Base-by-base conservation (phyloP, 2,329 filamentous ascomycete genomes). In the Stemphylium beticola region DNA sequence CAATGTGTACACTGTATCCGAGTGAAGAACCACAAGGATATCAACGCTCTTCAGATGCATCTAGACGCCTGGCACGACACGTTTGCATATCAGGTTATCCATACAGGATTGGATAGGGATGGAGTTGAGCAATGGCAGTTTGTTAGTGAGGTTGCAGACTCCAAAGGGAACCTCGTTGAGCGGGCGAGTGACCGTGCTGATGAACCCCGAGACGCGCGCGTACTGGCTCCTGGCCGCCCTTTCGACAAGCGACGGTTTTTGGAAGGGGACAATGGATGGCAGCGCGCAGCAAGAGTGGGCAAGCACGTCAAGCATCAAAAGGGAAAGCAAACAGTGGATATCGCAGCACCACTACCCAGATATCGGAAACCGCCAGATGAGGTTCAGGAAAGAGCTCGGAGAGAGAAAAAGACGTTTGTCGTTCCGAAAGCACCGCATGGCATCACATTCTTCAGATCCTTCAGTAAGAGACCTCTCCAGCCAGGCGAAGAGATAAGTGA, bases 401-500 rank as follows among this genome's bases (percentile, higher is more conserved):
- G 40, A 20, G 26, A 46, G 3, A 62, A 48, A 18, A 67, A 67
- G 31, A 75, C 63, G 34, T 74, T 73, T 41, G 42, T 48, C 4
- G 75, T 80, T 1, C 79, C 79, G 2, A 55, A 55, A 4, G 69
- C 77, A 0, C 66, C 69, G 0, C 17, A 29, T 1, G 68, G 67
- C 1, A 60, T 78, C 11, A 68, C 64, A 0, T 77, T 79, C 52
- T 80, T 77, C 55, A 68, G 77, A n/a, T 68, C 71, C 10, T 58
- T 64, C 2, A 74, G 74, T 1, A 80, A 79, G 57, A 67, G 76
- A 9, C 66, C 64, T 2, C 57, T 81, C 2, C 42, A 58, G 7
- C 65, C 73, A 31, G 77, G 74, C 7, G 76, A 78, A 43, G 39
- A 59, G 4, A 58, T 80, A 14, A 76, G 71, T 41, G 78, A 80